phyloP scores from a whole-genome alignment of 2,329 filamentous ascomycete genomes.

The Chrysoporthe austroafricana region DNA sequence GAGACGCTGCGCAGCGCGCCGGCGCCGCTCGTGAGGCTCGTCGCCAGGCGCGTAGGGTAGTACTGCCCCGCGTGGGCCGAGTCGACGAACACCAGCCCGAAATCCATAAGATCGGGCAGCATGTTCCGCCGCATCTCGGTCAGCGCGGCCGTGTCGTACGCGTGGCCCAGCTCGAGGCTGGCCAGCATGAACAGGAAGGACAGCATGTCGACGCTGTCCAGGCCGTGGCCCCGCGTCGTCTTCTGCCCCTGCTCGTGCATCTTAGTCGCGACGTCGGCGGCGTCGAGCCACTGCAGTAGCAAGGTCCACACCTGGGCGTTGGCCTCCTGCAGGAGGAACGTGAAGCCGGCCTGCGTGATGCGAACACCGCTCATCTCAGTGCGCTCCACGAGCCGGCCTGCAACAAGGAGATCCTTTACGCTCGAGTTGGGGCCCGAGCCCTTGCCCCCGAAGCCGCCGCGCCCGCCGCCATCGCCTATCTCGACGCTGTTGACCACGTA shows the following conservation, averaged over 20 bases:
- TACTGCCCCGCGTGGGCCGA: slow-evolving; percentile 62
- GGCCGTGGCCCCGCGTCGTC: slow-evolving; percentile 56
- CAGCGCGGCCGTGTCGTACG: slow-evolving; percentile 85
- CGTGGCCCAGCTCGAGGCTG: slow-evolving; percentile 86
- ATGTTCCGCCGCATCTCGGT: slow-evolving; percentile 83
- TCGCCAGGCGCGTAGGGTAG: slow-evolving; percentile 93
- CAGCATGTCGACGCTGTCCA: slow-evolving; percentile 91
- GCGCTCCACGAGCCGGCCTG: slow-evolving; percentile 77
- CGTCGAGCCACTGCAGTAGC: slow-evolving; percentile 89
- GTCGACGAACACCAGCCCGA: slow-evolving; percentile 84
- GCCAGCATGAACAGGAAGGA: slow-evolving; percentile 96
- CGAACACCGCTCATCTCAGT: slow-evolving; percentile 53
- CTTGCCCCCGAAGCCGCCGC: slow-evolving; percentile 39
- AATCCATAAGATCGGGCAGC: slow-evolving; percentile 87
- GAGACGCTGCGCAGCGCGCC: slow-evolving; percentile 71
- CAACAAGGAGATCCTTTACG: slow-evolving; percentile 82
- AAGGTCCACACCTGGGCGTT: slow-evolving; percentile 98
- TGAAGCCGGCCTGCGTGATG: slow-evolving; percentile 93
- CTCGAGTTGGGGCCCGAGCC: slow-evolving; percentile 67
- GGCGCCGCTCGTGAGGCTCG: slow-evolving; percentile 80
- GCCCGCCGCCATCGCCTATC: slow-evolving; percentile 39
- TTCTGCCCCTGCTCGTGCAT: slow-evolving; percentile 31
- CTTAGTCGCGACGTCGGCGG: slow-evolving; percentile 63
- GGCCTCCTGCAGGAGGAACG: slow-evolving; percentile 90
- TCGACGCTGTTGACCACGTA: slow-evolving; percentile 82